Conservation (phyloP, 2,329 filamentous ascomycete species). For the Penicillium sp. region DNA sequence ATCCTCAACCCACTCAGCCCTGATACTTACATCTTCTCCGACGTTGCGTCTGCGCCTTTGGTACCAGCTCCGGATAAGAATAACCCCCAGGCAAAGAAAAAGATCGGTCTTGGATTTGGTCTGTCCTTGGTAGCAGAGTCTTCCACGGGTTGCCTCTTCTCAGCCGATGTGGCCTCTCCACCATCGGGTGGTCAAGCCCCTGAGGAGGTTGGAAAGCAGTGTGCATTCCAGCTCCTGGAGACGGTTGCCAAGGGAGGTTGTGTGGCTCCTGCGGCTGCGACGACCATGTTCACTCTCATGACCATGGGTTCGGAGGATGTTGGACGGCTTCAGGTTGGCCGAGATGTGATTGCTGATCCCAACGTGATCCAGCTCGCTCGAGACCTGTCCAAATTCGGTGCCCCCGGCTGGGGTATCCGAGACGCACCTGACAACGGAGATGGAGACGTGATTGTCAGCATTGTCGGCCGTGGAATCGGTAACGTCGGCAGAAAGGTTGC, state of each 20-base stretch:
- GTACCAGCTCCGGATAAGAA: conserved; percentile 69
- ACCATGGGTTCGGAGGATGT: conserved; percentile 98
- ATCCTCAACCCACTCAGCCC: conserved; percentile 81
- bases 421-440: conserved; percentile 65
- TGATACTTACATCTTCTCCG: conserved; percentile 85
- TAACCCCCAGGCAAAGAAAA: conserved; percentile 53
- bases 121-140: conserved; percentile 88
- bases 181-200: conserved; percentile 77
- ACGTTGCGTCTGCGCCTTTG: conserved; percentile 60
- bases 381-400: conserved; percentile 84
- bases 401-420: conserved; percentile 84
- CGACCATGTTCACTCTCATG: conserved; percentile 83
- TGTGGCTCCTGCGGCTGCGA: conserved; percentile 67
- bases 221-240: conserved; percentile 86
- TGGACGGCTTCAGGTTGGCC: conserved; percentile 76
- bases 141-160: conserved; percentile 81
- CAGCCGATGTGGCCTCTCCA: conserved; percentile 74
- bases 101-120: conserved; percentile 85
- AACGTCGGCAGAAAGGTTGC: conserved; percentile 92
- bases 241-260: conserved; percentile 79
- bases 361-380: conserved; percentile 75
- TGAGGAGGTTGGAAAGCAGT: conserved; percentile 85
- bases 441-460: conserved; percentile 76
- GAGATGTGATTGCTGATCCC: conserved; percentile 77
- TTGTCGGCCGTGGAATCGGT: conserved; percentile 89